phyloP scores from a whole-genome alignment of 2,329 filamentous ascomycete genomes.

The Byssothecium circinans region DNA sequence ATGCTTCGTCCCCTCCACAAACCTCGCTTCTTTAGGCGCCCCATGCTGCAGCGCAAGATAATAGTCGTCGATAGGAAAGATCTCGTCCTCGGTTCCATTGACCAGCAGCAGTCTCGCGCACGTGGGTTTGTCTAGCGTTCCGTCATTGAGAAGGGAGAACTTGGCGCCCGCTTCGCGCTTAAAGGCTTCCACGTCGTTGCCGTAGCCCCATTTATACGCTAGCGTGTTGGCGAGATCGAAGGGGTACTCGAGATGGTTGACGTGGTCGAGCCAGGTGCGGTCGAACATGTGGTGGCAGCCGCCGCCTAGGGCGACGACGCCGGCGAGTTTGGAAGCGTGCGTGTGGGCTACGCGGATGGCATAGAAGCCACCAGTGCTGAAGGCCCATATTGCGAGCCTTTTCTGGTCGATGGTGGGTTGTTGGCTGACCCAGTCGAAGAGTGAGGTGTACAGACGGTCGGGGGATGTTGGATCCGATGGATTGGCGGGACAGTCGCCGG shows the following conservation, averaged over 20 bases:
- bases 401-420: slow-evolving; percentile 53
- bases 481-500: slow-evolving; percentile 58
- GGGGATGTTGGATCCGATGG: slow-evolving; percentile 51
- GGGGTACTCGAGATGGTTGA: slow-evolving; percentile 61
- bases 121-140: slow-evolving; percentile 54
- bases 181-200: slow-evolving; percentile 44
- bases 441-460: slow-evolving; percentile 56
- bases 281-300: slow-evolving; percentile 61
- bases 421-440: slow-evolving; percentile 57
- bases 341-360: slow-evolving; percentile 61
- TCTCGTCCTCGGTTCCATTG: slow-evolving; percentile 62
- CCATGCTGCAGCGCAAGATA: slow-evolving; percentile 58
- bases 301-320: slow-evolving; percentile 57
- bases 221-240: slow-evolving; percentile 59
- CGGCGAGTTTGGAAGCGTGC: slow-evolving; percentile 54
- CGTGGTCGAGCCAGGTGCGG: slow-evolving; percentile 55
- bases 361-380: slow-evolving; percentile 63
- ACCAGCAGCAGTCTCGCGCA: slow-evolving; percentile 58
- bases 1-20: slow-evolving; percentile 49
- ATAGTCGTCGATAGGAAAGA: slow-evolving; percentile 64
- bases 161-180: slow-evolving; percentile 51
- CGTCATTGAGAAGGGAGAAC: slow-evolving; percentile 59
- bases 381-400: slow-evolving; percentile 58
- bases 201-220: slow-evolving; percentile 52
- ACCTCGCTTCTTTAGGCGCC: slow-evolving; percentile 55